Evolutionary conservation across 345 rosid genomes (phyloP).

Genomic region (Schrenkiella parvula): DNA sequence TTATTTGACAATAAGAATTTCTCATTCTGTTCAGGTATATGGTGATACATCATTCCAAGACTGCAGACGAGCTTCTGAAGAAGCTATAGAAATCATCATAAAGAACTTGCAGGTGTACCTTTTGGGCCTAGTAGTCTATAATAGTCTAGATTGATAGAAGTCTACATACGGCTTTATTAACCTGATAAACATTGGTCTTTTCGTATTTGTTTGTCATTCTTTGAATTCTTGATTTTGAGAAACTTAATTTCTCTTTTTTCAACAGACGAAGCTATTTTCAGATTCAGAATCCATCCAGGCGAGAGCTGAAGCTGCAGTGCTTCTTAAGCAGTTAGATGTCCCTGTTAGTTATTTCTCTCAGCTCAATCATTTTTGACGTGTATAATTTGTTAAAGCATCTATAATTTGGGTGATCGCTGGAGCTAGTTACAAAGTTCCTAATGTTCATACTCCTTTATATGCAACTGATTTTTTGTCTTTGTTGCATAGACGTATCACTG

Average conservation of each 20-base stretch:
- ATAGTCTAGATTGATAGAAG: not conserved
- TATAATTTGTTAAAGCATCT: conserved; percentile 4
- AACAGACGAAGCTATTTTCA: conserved; percentile 80
- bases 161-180: conserved; percentile 9
- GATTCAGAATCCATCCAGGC: conserved; percentile 91
- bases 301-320: conserved; percentile 97
- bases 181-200: conserved; percentile 1
- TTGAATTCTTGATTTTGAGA: conserved; percentile 3
- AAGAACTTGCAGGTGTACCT: conserved; percentile 80
- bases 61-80: conserved; percentile 95
- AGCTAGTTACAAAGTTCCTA: conserved; percentile 6
- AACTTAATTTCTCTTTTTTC: conserved; percentile 9
- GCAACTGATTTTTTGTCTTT: not conserved
- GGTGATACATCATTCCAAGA: conserved; percentile 98
- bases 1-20: not conserved
- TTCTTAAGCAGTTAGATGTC: conserved; percentile 87
- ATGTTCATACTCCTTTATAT: not conserved
- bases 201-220: not conserved
- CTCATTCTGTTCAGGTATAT: conserved; percentile 56
- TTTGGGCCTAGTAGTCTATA: conserved; percentile 13
- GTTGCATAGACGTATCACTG: conserved; percentile 1
- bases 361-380: conserved; percentile 3
- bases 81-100: conserved; percentile 63
- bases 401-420: not conserved
- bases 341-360: conserved; percentile 61